These are phyloP conservation scores for Colletotrichum musae DNA, from an alignment of 2,329 filamentous ascomycete species.

Conservation along the genomic window DNA sequence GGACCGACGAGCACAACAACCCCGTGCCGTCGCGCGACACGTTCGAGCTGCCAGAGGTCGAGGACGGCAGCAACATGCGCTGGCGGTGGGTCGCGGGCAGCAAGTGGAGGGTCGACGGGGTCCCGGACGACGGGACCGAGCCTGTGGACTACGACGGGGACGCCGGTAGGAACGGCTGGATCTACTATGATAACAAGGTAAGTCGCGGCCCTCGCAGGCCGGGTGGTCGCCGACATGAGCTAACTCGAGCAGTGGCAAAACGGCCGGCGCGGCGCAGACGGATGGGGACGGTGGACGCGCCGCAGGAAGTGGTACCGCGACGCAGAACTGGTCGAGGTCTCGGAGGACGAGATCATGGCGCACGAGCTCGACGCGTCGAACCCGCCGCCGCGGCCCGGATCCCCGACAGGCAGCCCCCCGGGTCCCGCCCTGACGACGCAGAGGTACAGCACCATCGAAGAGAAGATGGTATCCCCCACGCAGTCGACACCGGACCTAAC, in stretches of 20 bases:
- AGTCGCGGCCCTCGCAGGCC: conserved; percentile 37
- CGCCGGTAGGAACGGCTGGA: conserved; percentile 84
- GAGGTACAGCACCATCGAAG: conserved; percentile 53
- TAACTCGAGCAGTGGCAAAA: conserved; percentile 80
- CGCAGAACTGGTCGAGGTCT: conserved; percentile 90
- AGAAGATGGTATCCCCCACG: conserved; percentile 54
- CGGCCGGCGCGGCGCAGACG: conserved; percentile 86
- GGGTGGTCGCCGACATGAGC: no score
- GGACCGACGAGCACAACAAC: conserved; percentile 97
- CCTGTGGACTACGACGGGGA: conserved; percentile 67
- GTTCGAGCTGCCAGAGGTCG: conserved; percentile 74
- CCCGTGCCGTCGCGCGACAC: conserved; percentile 80
- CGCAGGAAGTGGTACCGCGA: conserved; percentile 97
- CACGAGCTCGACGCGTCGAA: conserved; percentile 39
- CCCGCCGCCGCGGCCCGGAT: conserved; percentile 19
- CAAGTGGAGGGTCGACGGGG: conserved; percentile 89
- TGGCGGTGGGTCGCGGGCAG: conserved; percentile 88
- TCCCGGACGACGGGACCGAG: conserved; percentile 65
- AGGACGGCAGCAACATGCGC: conserved; percentile 69
- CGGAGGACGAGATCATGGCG: conserved; percentile 46
- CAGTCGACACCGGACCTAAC: conserved; percentile 44
- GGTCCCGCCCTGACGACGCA: conserved; percentile 43
- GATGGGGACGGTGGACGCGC: conserved; percentile 95
- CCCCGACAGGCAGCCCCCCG: conserved; percentile 31
- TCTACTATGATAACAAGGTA: conserved; percentile 98